Evolutionary conservation across 169 alveolate species (phyloP), one percentile per base, ranked within the genome.

Genomic region (Eimeria necatrix): DNA sequence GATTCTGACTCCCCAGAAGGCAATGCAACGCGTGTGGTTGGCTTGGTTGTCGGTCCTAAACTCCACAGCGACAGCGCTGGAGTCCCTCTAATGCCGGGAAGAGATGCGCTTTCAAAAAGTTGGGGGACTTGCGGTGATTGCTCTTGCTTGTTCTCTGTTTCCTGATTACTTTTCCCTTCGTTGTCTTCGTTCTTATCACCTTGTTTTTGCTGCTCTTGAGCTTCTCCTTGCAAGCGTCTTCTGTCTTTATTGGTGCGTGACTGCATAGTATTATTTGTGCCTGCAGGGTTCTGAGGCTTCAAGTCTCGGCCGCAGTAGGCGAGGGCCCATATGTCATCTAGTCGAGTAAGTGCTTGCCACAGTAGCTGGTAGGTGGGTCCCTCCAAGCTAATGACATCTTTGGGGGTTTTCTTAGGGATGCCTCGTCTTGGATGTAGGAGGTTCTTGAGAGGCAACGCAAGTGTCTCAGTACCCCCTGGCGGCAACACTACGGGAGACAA

Each of bases 321-420:
- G 64, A 78, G 71, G 10, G 86, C 90, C 78, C 76, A 91, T 20
- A 74, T 74, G 84, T 92, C 93, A 76, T 92, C 88, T 46, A 92
- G 92, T 7, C 92, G 91, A 12, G 76, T 73, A 22, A 92, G 91
- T 49, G 90, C 92, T 22, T 92, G 87, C 95, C 95, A 92, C 70
- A 80, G 74, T 56, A 80, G 64, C 87, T 70, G 74, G 86, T 92
- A 92, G 46, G 95, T 80, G 22, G 74, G 93, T 48, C 95, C 95
- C 68, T 92, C 95, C 78, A 26, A 41, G 6, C 9, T 16, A 24
- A 61, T 48, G 85, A 87, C 85, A 10, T 64, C 71, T 53, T 48
- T 64, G 64, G 93, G 85, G 85, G 49, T 87, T 70, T 41, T 53
- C 60, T 41, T 56, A 20, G 92, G 92, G 18, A 84, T 84, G 41